A percentile compares a stretch with the other conserved stretches of the same genome.
phyloP scores from a whole-genome alignment of 1,284 basidiomycete species.

The Tilletia caries region DNA sequence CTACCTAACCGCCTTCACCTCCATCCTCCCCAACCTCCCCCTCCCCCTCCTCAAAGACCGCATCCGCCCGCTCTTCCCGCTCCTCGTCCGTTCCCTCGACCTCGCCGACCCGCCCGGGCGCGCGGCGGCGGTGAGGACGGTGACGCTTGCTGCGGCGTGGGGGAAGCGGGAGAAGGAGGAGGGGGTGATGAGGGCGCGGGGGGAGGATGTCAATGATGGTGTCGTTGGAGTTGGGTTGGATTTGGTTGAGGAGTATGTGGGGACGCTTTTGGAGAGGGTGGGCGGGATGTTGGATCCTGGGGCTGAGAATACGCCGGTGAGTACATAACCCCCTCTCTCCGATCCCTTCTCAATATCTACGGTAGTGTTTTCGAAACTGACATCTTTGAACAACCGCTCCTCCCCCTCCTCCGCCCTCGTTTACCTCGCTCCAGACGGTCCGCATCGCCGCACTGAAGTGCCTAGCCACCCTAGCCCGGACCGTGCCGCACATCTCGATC shows the following conservation, averaged over 20 bases:
- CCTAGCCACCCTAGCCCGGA: constrained; percentile 68
- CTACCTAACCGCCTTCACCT: constrained; percentile 78
- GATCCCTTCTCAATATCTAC: too few relatives aligned
- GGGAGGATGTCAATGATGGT: constrained; percentile 59
- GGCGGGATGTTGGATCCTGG: background rate
- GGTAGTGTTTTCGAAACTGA: too few relatives aligned
- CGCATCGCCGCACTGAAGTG: constrained; percentile 72
- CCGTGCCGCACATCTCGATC: constrained; percentile 73
- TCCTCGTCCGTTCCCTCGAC: constrained; percentile 79
- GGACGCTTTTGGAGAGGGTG: background rate
- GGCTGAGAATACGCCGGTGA: constrained; percentile 32
- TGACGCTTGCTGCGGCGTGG: constrained; percentile 66
- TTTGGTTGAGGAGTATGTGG: constrained; percentile 18
- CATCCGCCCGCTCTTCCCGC: constrained; percentile 69
- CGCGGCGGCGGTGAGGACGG: constrained; percentile 73
- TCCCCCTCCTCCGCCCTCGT: constrained; percentile 35
- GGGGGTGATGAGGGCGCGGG: constrained; percentile 53
- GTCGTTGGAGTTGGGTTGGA: constrained; percentile 12
- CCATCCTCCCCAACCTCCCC: constrained; percentile 75
- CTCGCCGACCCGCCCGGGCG: constrained; percentile 71
- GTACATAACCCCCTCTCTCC: constrained; percentile 19
- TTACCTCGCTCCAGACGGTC: constrained; percentile 71
- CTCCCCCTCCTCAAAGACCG: constrained; percentile 57
- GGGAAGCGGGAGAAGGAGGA: constrained; percentile 59
- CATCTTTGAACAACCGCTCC: too few relatives aligned